These are phyloP conservation scores for Sugiyamaella floridensis DNA, from an alignment of 805 yeast species.

Conservation along the genomic window DNA sequence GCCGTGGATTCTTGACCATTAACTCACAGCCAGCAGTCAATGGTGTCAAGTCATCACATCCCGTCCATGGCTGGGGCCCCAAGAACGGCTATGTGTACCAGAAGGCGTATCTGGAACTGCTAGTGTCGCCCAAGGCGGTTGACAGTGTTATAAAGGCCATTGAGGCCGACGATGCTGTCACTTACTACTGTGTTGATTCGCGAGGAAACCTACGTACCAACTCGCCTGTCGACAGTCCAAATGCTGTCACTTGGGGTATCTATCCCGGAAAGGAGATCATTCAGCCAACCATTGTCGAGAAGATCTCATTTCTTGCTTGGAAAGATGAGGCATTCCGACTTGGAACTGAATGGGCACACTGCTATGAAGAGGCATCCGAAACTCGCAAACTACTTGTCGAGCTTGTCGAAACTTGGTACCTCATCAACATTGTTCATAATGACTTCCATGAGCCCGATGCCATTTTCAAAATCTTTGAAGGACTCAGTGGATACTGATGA, in stretches of 20 bases:
- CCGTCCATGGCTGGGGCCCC: slow-evolving; percentile 92
- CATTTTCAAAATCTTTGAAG: slow-evolving; percentile 19
- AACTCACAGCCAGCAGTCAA: slow-evolving; percentile 93
- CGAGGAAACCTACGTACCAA: slow-evolving; percentile 55
- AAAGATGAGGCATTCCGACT: slow-evolving; percentile 89
- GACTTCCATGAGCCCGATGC: slow-evolving; percentile 42
- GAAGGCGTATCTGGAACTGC: slow-evolving; percentile 84
- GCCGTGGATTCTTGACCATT: slow-evolving; percentile 65
- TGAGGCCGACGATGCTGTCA: slow-evolving; percentile 43
- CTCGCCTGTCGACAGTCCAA: slow-evolving; percentile 67
- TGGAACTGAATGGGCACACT: slow-evolving; percentile 64
- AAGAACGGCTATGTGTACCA: slow-evolving; percentile 87
- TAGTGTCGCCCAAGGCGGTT: slow-evolving; percentile 56
- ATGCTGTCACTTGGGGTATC: slow-evolving; percentile 98
- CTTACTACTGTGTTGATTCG: slow-evolving; percentile 72
- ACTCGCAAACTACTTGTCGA: slow-evolving; percentile 39
- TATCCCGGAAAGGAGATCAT: slow-evolving; percentile 92
- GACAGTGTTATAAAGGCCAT: slow-evolving; percentile 43
- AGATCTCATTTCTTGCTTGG: slow-evolving; percentile 90
- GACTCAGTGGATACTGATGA: not conserved
- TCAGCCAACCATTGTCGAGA: slow-evolving; percentile 95
- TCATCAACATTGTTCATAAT: slow-evolving; percentile 87
- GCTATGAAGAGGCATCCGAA: slow-evolving; percentile 25
- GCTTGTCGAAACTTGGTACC: slow-evolving; percentile 53
- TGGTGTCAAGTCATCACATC: slow-evolving; percentile 65